Base-by-base conservation (phyloP, 176 grass and related monocot genomes). In the Olyra latifolia region DNA sequence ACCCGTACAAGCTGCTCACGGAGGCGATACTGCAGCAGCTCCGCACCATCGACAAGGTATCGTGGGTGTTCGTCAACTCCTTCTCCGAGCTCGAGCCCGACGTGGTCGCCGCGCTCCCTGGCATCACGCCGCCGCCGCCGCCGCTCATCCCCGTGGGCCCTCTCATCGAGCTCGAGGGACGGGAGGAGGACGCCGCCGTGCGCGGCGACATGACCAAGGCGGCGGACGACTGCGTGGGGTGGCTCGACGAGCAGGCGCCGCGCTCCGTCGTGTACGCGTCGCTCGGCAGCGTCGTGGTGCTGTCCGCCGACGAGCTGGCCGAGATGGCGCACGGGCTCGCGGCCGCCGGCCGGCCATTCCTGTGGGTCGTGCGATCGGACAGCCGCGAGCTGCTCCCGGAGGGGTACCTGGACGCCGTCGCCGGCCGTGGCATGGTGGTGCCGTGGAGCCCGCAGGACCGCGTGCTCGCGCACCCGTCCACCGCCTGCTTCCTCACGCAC, bases 401-500 rank as follows among this genome's bases (percentile, higher is more conserved):
- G 41, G 86, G 88, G 12, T 91, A 88, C 87, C 10, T 83, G 0
- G 89, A 84, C 39, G 66, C 50, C 72, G 64, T 46, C 22, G 79
- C 52, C 17, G 86, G 45, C n/a, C 62, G 77, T 35, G 91, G 94
- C 4, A 35, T 82, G 77, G 81, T 97, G 41, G 89, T 97, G 54
- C 81, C 74, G 43, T 97, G 94, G 94, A 91, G 91, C 79, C 89
- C 94, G 16, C 91, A 97, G 84, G 91, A 91, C 20, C 78, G 32
- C 14, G 94, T 97, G 40, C 89, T 97, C 6, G 73, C 58, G 30
- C 94, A 97, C 72, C 6, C 55, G 14, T 38, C 94, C 0, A 74
- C 85, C 0, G 94, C 77, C 11, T 94, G 91, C 83, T 97, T 97
- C 79, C 64, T 97, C 56, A 94, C 91, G 64, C 91, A 97, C 86